Base-by-base conservation (phyloP, 2,329 filamentous ascomycete genomes). In the Colletotrichum spinosum region DNA sequence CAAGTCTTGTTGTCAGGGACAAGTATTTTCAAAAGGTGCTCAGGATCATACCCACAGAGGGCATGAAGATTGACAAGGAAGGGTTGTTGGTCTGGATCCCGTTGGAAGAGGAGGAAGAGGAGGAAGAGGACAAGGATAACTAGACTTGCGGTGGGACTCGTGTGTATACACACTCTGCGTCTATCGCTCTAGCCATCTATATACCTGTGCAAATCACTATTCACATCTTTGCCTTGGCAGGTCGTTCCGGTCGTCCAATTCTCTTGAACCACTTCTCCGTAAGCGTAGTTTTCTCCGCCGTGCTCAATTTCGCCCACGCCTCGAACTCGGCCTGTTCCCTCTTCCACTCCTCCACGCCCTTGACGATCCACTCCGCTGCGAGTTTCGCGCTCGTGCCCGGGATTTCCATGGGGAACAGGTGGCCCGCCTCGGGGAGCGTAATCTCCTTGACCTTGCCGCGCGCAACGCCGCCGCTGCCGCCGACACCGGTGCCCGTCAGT, bases 11-110 rank as follows among this genome's bases (percentile, higher is more conserved):
- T 67, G 93, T 97, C 44, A 86, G 92, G 67, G 95, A 97, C 80
- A 90, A 92, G 71, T 97, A 97, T 72, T 98, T 97, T 78, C 94
- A 97, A 76, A 97, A 97, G 83, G 89, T 92, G 46, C 77, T 98
- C 67, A 89, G 91, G 68, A 89, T 97, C 33, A 88, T 93, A 65
- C 90, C 93, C 2, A 95, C 92, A 0, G 92, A 90, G 73, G 91
- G 89, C 25, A 90, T 89, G 81, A 88, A 84, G 75, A 80, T 81
- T 55, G 87, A 89, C 65, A 90, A 89, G 77, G 87, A 90, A 4
- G 88, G 88, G 0, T 73, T 91, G 25, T 71, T 89, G 70, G 73
- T 91, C 25, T 91, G 88, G 88, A 82, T 91, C 15, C 85, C 84
- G 41, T 81, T 81, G 11, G 78, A 75, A 60, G 70, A 68, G 34